Conservation (phyloP, 2,329 filamentous ascomycete genomes). For the Parastagonospora nodorum region DNA sequence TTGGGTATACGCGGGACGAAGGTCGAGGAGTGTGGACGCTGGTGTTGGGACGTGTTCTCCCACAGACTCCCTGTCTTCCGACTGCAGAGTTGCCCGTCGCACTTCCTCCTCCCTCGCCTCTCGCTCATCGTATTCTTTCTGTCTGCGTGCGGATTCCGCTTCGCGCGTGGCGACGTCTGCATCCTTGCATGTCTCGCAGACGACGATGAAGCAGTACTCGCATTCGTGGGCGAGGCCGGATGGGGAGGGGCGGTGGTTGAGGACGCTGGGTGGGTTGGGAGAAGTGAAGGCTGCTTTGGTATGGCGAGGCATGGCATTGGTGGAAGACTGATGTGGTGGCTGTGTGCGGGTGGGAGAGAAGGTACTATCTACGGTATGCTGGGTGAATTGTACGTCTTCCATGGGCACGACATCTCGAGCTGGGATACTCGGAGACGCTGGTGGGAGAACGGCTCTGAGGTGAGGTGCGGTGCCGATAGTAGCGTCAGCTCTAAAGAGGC, state of each 20-base stretch:
- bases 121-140: conserved; percentile 2
- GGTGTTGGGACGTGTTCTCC: no score
- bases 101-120: neutral
- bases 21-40: no score
- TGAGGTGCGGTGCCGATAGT: conserved; percentile 12
- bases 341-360: conserved; percentile 9
- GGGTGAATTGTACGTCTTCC: conserved; percentile 12
- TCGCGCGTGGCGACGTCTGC: conserved; percentile 1
- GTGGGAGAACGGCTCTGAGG: conserved; percentile 2
- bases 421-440: conserved; percentile 10
- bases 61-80: no score
- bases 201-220: conserved; percentile 21
- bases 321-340: conserved; percentile 9
- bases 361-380: conserved; percentile 22
- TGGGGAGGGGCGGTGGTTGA: neutral
- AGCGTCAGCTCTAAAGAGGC: conserved; percentile 10
- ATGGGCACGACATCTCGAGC: conserved; percentile 5
- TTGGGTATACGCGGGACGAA: no score
- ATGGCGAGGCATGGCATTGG: neutral
- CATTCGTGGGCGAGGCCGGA: conserved; percentile 37
- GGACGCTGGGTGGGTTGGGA: neutral
- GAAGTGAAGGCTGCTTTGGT: neutral
- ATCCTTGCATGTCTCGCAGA: conserved; percentile 30
- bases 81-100: neutral
- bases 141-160: no score